Evolutionary conservation across 495 filamentous ascomycete species (phyloP).

Genomic region (Xylaria acuta): DNA sequence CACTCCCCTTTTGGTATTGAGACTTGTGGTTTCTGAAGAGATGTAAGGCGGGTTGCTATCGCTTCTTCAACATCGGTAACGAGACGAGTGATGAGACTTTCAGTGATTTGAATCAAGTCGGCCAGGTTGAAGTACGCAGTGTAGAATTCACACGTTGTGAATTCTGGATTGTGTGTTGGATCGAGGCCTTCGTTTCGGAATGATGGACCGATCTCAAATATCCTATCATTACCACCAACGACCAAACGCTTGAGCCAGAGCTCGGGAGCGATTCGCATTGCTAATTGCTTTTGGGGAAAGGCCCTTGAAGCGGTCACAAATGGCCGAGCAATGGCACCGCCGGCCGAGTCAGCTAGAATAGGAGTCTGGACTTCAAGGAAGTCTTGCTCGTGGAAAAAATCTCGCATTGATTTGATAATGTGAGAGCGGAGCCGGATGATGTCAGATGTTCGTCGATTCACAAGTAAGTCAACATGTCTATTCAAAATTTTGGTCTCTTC

Average conservation of each 20-base stretch:
- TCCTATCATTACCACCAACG: slow-evolving; percentile 83
- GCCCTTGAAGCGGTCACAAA: slow-evolving; percentile 79
- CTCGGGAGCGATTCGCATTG: slow-evolving; percentile 88
- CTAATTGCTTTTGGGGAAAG: slow-evolving; percentile 69
- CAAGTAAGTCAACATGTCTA: slow-evolving; percentile 83
- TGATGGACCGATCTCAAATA: slow-evolving; percentile 92
- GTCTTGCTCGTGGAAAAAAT: slow-evolving; percentile 69
- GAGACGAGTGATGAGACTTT: slow-evolving; percentile 67
- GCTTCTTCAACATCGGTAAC: slow-evolving; percentile 57
- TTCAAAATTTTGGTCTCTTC: slow-evolving; percentile 68
- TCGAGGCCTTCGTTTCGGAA: slow-evolving; percentile 97
- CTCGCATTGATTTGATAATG: slow-evolving; percentile 74
- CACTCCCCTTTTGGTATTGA: slow-evolving; percentile 57
- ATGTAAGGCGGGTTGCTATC: slow-evolving; percentile 53
- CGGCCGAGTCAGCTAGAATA: slow-evolving; percentile 75
- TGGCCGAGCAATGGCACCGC: slow-evolving; percentile 84
- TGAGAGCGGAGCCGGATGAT: slow-evolving; percentile 74
- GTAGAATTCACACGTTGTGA: slow-evolving; percentile 97
- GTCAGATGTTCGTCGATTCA: slow-evolving; percentile 69
- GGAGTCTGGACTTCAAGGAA: slow-evolving; percentile 92
- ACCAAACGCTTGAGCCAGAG: slow-evolving; percentile 93
- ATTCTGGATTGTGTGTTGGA: slow-evolving; percentile 94
- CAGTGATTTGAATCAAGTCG: slow-evolving; percentile 77
- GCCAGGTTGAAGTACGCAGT: slow-evolving; percentile 79
- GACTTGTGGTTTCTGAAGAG: slow-evolving; percentile 54